Percentiles rank a stretch among this genome's conserved stretches.
These are phyloP conservation scores for Ploettnerulaceae sp. DNA, from an alignment of 2,329 filamentous ascomycete genomes.

Conservation along the genomic window DNA sequence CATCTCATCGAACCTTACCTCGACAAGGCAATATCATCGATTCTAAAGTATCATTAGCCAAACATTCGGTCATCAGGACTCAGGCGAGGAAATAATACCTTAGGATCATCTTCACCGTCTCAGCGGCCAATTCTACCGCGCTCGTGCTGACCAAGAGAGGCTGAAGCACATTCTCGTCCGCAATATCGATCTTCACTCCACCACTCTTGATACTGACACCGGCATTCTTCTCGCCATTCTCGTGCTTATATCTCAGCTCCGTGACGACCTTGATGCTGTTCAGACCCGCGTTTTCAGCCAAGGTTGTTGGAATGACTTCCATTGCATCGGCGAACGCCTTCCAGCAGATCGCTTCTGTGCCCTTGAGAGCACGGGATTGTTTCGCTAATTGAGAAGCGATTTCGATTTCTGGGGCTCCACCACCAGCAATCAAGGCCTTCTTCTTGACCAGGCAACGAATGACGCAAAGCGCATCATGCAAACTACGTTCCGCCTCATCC, in stretches of 20 bases:
- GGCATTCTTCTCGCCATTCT: conserved; percentile 90
- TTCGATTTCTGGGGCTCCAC: conserved; percentile 94
- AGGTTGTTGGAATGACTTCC: conserved; percentile 92
- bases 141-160: conserved; percentile 95
- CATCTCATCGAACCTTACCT: conserved; percentile 21
- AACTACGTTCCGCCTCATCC: conserved; percentile 92
- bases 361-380: conserved; percentile 75
- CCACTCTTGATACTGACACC: conserved; percentile 98
- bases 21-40: conserved; percentile 31
- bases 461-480: conserved; percentile 96
- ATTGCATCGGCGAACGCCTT: conserved; percentile 97
- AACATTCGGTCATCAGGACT: not conserved
- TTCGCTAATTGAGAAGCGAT: conserved; percentile 82
- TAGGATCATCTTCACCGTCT: conserved; percentile 74
- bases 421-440: conserved; percentile 96
- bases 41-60: conserved; percentile 16
- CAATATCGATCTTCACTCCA: conserved; percentile 94
- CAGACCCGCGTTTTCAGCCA: conserved; percentile 94
- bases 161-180: conserved; percentile 94
- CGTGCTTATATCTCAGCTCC: conserved; percentile 88
- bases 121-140: conserved; percentile 91
- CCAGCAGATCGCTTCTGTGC: conserved; percentile 97
- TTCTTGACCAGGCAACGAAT: conserved; percentile 98
- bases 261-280: conserved; percentile 99
- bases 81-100: not conserved